These are phyloP conservation scores for Colletotrichum chrysophilum DNA, from an alignment of 2,329 filamentous ascomycete genomes.

Conservation along the genomic window DNA sequence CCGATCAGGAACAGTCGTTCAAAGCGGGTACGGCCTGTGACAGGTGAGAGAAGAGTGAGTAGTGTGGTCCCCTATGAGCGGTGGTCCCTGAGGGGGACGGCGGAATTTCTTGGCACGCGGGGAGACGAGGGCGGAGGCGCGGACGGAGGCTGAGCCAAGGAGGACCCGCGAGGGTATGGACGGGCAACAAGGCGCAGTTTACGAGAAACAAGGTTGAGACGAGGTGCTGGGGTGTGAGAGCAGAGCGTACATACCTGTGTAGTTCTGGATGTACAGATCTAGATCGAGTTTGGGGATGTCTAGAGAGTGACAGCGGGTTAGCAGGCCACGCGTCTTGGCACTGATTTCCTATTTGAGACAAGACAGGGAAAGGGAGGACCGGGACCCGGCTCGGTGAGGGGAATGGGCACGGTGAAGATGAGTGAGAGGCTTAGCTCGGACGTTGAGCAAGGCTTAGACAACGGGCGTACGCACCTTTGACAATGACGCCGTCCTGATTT, in stretches of 20 bases:
- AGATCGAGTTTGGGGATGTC: constrained; percentile 81
- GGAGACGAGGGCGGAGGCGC: background rate
- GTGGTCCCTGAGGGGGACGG: background rate
- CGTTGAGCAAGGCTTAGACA: background rate
- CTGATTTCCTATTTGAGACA: background rate
- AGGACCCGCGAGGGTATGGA: background rate
- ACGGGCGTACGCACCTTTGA: constrained; percentile 44
- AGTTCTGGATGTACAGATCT: constrained; percentile 89
- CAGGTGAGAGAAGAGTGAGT: background rate
- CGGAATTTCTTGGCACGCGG: constrained; percentile 13
- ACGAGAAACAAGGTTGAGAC: constrained; percentile 9
- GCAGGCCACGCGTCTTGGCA: constrained; percentile 21
- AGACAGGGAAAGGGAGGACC: background rate
- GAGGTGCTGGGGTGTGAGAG: background rate
- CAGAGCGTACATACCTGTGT: constrained; percentile 65
- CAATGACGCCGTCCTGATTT: constrained; percentile 49
- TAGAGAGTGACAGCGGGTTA: constrained; percentile 11
- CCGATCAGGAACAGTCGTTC: constrained; percentile 85
- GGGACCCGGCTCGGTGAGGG: background rate
- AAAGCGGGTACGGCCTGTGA: constrained; percentile 76
- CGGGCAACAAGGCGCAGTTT: constrained; percentile 3
- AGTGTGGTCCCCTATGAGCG: background rate
- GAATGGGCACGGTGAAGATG: background rate
- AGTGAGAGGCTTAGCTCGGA: constrained; percentile 5
- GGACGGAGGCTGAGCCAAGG: constrained; percentile 4